phyloP scores from a whole-genome alignment of 164 flowering plant genomes.

The Berberis thunbergii region DNA sequence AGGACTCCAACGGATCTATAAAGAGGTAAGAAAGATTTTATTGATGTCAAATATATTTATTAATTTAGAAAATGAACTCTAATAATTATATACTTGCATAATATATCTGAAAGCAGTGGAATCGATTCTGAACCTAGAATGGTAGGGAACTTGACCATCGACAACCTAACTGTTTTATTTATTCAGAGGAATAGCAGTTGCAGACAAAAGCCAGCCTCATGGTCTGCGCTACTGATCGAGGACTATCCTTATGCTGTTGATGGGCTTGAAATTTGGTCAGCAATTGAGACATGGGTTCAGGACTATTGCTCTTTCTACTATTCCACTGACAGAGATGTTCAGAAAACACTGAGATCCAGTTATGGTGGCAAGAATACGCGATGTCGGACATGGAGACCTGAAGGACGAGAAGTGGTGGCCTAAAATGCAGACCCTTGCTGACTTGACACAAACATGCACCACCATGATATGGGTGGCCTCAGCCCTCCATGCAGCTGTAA shows the following conservation, averaged over 20 bases:
- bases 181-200: slow-evolving; percentile 63
- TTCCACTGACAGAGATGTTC: slow-evolving; percentile 29
- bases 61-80: too few species aligned
- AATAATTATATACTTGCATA: too few species aligned
- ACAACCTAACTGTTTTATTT: too few species aligned
- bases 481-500: slow-evolving; percentile 85
- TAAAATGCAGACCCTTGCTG: slow-evolving; percentile 37
- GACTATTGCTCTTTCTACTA: slow-evolving; percentile 72
- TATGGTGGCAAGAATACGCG: slow-evolving; percentile 80
- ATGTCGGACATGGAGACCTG: slow-evolving; percentile 70
- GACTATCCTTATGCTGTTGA: too few species aligned
- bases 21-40: neutral
- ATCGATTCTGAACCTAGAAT: too few species aligned
- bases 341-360: slow-evolving; percentile 52
- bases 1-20: neutral
- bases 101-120: too few species aligned
- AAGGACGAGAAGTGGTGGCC: slow-evolving; percentile 81
- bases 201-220: slow-evolving; percentile 38
- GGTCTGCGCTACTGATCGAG: slow-evolving; percentile 55
- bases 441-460: slow-evolving; percentile 50
- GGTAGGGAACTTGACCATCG: too few species aligned
- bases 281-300: slow-evolving; percentile 64
- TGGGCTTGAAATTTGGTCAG: slow-evolving; percentile 26
- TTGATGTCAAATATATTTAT: slow-evolving; percentile 11
- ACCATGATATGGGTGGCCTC: slow-evolving; percentile 82